Base-by-base conservation (phyloP, 2,329 filamentous ascomycete species). In the Fusarium heterosporum region DNA sequence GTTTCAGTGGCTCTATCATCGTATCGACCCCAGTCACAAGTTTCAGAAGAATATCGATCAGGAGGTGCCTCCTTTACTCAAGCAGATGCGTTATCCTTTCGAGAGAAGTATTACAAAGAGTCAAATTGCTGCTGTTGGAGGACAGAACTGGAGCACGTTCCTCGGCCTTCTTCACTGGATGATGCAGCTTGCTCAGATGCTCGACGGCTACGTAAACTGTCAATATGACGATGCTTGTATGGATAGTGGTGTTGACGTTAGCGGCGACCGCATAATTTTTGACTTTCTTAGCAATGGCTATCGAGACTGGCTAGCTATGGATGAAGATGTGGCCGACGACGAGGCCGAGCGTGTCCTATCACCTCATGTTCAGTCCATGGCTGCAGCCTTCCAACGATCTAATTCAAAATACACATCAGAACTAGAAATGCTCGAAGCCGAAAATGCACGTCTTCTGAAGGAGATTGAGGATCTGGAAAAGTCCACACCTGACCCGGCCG, bases 1-100 rank as follows among this genome's bases (percentile, higher is more conserved):
- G 85, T 99, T 99, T 75, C 93, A 98, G 74, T 99, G 95, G 92
- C 84, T 99, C 5, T 99, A 99, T 78, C 93, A 93, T 74, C 91
- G 93, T 57, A 96, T 99, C 75, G 96, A 99, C 75, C 96, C 96
- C 0, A 92, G 90, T 72, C 96, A 98, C 77, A 89, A 90, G 34
- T 98, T 99, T 74, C 90, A 94, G 73, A 97, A 97, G 78, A 92
- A 90, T 49, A 97, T 98, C 73, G 96, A 98, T 76, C 91, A 95
- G 55, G 96, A 99, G 77, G 94, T 98, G 0, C 94, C 95, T 13
- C 90, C 93, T 0, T 89, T 99, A 42, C 82, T 99, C 60, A 97
- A 97, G 76, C 95, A 97, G 76, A 82, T 99, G 74, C 89, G 95
- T 53, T 99, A 99, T 75, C 96, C 96, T 0, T 99, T 93, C 75